phyloP scores from a whole-genome alignment of 1,139 yeast species.

The Ashbya aceris region DNA sequence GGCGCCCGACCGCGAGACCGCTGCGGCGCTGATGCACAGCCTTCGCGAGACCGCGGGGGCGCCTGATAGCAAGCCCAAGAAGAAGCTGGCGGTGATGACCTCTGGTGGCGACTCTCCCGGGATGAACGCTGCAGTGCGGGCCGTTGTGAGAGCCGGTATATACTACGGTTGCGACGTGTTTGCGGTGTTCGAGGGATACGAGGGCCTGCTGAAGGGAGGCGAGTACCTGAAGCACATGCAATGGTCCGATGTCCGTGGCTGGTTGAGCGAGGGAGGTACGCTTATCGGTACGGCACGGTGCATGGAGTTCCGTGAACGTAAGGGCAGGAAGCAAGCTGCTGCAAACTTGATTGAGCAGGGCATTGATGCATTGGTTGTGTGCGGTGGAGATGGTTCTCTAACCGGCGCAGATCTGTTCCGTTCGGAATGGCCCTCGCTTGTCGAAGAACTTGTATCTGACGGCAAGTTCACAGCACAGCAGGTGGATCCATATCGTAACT shows the following conservation, averaged over 20 bases:
- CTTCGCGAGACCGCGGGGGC: constrained; percentile 15
- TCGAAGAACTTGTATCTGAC: constrained; percentile 46
- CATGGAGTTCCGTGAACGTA: constrained; percentile 55
- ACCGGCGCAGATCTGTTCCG: constrained; percentile 79
- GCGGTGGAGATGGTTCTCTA: constrained; percentile 82
- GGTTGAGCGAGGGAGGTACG: constrained; percentile 70
- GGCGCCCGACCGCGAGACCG: too few relatives aligned
- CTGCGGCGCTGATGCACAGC: background rate
- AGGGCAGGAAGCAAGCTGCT: constrained; percentile 61
- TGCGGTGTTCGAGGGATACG: constrained; percentile 71
- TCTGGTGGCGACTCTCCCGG: constrained; percentile 88
- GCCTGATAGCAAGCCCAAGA: constrained; percentile 24
- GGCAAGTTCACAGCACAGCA: constrained; percentile 44
- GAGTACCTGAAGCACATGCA: constrained; percentile 53
- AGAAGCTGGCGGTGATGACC: constrained; percentile 75
- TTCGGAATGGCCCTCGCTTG: constrained; percentile 68
- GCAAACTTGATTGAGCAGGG: constrained; percentile 61
- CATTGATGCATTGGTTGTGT: constrained; percentile 68
- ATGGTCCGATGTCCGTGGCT: constrained; percentile 74
- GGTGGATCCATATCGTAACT: constrained; percentile 43
- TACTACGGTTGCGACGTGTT: constrained; percentile 62
- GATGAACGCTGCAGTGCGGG: constrained; percentile 76
- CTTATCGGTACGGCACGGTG: constrained; percentile 76
- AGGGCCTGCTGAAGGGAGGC: constrained; percentile 67
- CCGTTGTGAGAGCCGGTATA: constrained; percentile 68